Evolutionary conservation across 768 basidiomycete genomes (phyloP), one percentile per base, ranked within the genome.

Genomic region (Suillus weaverae): DNA sequence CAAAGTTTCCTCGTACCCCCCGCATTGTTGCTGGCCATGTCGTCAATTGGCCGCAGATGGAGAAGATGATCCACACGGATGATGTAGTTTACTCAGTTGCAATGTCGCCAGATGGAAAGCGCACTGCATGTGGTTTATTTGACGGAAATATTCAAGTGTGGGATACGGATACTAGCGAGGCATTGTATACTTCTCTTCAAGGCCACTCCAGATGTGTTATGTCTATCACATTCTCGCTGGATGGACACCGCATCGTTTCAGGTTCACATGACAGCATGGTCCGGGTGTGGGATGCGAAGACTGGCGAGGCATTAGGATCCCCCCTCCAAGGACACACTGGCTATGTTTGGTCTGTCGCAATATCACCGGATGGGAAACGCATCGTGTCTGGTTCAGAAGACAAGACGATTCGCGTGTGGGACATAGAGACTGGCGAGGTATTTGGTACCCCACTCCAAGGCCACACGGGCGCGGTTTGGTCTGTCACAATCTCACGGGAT

Each of bases 191-290:
- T 16, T 30, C 59, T 18, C 43, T 61, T 35, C 32, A 36, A 35
- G 63, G 63, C 18, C 63, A 64, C 35, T 41, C 44, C 18, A 5
- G 13, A 4, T 14, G 1, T 30, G 41, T 61, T 35, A 3, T 4
- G 9, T 62, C 60, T 39, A 51, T 62, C 10, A 41, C 33, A 18
- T n/a, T 55, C 36, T 65, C 61, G 14, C 48, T 39, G 10, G 64
- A 63, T 26, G 64, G 64, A 11, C 36, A 26, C 11, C 39, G 38
- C 32, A 53, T 70, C n/a, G 62, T 66, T 32, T 69, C 68, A 16
- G 62, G 62, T 46, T 66, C 69, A n/a, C 30, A 7, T 0, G 69
- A 70, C 54, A n/a, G 8, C 1, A 69, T 62, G 8, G n/a, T 70
- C 26, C 54, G 68, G 9, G 13, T 69, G n/a, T 69, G 68, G 68